Base-by-base conservation (phyloP, 192 early-diverging fungal genomes). In the Paraglomus brasilianum region DNA sequence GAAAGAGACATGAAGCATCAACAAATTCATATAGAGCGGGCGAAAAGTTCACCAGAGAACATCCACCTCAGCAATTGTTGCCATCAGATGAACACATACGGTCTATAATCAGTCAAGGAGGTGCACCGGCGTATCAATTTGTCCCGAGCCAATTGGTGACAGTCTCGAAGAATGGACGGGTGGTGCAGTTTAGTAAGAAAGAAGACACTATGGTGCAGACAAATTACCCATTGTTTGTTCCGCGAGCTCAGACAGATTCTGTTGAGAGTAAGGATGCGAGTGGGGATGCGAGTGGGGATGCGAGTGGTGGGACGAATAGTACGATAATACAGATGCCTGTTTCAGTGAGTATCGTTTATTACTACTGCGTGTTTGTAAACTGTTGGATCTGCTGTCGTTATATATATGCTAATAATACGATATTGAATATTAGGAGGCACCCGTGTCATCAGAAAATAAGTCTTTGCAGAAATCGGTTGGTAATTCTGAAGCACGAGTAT, bases 181-280 rank as follows among this genome's bases (percentile, higher is more conserved):
- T 49, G 15, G 15, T 66, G 6, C 21, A 30, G 40, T 41, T 66
- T 19, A 17, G 1, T 40, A 51, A 48, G 51, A 51, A 38, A 51
- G 41, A 39, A 38, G 48, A 50, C 48, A n/a, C 11, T 3, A 15
- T 36, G 10, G 38, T 66, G 14, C 64, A 66, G 51, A 51, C 64
- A 1, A 66, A 66, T 66, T 66, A 51, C 38, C 64, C 49, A 5
- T 66, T 66, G 9, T 66, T 66, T 51, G 42, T 52, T 15, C 64
- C 64, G 14, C 30, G 30, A 30, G 30, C 3, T 30, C 21, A 66
- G 19, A 9, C 7, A 5, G 30, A 40, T 45, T 7, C 8, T 6
- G 46, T 17, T 46, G n/a, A n/a, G n/a, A n/a, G n/a, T n/a, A n/a
- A n/a, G n/a, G 22, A 49, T 39, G 5, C 19, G n/a, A n/a, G n/a